Base-by-base conservation (phyloP, 805 yeast species). In the Starmerella ratchasimensis region DNA sequence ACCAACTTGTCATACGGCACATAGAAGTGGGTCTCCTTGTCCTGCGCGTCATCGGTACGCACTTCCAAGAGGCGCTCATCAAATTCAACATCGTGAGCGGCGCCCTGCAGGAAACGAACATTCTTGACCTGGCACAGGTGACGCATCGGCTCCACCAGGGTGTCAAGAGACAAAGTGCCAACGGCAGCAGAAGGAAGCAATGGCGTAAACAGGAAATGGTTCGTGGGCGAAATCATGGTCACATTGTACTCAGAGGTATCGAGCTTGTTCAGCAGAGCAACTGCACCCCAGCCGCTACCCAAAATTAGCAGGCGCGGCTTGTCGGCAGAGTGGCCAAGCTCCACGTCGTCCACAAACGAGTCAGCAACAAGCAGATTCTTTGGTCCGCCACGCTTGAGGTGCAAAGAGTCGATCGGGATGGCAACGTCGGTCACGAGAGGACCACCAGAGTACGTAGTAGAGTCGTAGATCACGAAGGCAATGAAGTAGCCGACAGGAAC, bases 261-360 rank as follows among this genome's bases (percentile, higher is more conserved):
- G 37, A 76, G 52, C 31, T 61, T 59, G 50, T 69, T 72, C 46
- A 76, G 60, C 8, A 74, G 49, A 11, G 75, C 72, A 21, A 72
- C 79, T 7, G 79, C 67, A 2, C 79, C 82, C 82, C 82, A 76
- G 32, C 82, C 82, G 27, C 76, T 67, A 14, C 82, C 82, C 25
- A 76, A 59, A 24, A 76, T 62, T 3, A 76, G 80, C 36, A 76
- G 57, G 42, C 67, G 66, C 25, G 77, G 78, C 52, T 66, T 72
- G 43, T 59, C 45, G 25, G 38, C 47, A 39, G 65, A 67, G n/a
- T 56, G 64, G 16, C 60, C 64, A 20, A 60, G 55, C 50, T 76
- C 82, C 42, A 63, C 67, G 28, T 71, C 69, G 49, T 76, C 83
- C 38, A 76, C 56, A 42, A 67, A 69, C 25, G 68, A 63, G 27